A percentile compares a stretch with the other conserved stretches of the same genome.
phyloP scores from a whole-genome alignment of 1,284 basidiomycete genomes.

The Ganoderma leucocontextum region DNA sequence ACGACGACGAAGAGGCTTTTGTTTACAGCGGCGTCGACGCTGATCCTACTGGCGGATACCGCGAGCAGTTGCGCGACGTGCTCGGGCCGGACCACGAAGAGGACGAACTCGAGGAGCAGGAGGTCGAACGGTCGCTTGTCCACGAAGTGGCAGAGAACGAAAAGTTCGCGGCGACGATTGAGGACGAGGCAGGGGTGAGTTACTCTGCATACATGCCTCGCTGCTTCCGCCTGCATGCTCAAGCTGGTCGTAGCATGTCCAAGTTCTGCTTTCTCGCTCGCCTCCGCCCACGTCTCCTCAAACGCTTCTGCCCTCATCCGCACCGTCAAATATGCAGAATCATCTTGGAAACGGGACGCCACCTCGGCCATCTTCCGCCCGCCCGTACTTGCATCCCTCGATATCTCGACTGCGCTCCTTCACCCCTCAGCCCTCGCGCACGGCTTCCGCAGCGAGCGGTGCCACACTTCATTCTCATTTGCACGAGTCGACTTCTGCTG shows the following conservation, averaged over 20 bases:
- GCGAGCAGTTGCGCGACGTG: constrained; percentile 75
- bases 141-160: constrained; percentile 47
- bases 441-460: constrained; percentile 57
- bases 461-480: constrained; percentile 53
- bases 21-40: constrained; percentile 78
- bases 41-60: constrained; percentile 54
- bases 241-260: constrained; percentile 42
- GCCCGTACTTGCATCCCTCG: constrained; percentile 75
- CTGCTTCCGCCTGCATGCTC: constrained; percentile 19
- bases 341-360: constrained; percentile 40
- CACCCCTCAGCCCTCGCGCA: constrained; percentile 60
- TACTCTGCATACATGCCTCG: constrained; percentile 24
- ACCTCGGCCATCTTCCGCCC: constrained; percentile 46
- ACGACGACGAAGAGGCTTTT: constrained; percentile 69
- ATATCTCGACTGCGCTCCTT: constrained; percentile 85
- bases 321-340: constrained; percentile 48
- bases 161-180: constrained; percentile 42
- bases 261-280: constrained; percentile 51
- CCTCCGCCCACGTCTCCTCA: constrained; percentile 51
- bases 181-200: constrained; percentile 53
- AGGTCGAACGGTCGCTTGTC: constrained; percentile 55
- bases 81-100: constrained; percentile 71
- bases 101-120: constrained; percentile 50
- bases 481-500: constrained; percentile 55
- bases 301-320: constrained; percentile 38